Evolutionary conservation across 2,329 filamentous ascomycete species (phyloP).

Genomic region (Zymoseptoria brevis): DNA sequence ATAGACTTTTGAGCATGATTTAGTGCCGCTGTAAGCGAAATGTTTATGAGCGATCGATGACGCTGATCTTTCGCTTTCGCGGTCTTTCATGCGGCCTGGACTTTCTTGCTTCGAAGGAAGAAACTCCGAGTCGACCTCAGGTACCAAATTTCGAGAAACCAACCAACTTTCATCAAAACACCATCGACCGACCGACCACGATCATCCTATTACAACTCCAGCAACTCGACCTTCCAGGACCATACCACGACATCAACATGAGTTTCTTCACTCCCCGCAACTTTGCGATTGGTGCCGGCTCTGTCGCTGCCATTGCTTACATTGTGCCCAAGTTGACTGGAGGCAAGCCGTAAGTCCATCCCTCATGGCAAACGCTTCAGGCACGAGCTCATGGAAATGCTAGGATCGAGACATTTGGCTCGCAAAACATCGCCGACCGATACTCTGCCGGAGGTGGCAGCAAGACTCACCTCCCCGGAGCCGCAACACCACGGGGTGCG

Average conservation of each 20-base stretch:
- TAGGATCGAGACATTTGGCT: constrained; percentile 29
- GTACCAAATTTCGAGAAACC: background rate
- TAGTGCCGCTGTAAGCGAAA: background rate
- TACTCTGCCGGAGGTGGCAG: constrained; percentile 29
- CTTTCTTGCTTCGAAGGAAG: background rate
- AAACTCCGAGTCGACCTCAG: background rate
- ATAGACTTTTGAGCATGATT: background rate
- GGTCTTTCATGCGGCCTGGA: background rate
- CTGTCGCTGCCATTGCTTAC: constrained; percentile 18
- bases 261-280: constrained; percentile 25
- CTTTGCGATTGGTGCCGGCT: constrained; percentile 23
- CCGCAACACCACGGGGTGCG: constrained; percentile 29
- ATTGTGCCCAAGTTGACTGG: constrained; percentile 9
- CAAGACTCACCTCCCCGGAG: constrained; percentile 28
- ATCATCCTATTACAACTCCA: background rate
- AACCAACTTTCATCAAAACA: background rate
- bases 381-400: constrained; percentile 10
- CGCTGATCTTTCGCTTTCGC: background rate
- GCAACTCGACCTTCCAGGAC: background rate
- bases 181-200: background rate
- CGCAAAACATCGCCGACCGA: constrained; percentile 28
- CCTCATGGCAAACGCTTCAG: background rate
- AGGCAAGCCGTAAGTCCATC: background rate
- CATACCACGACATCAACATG: constrained; percentile 17
- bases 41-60: background rate